Conservation (phyloP, 179 eudicot species). For the Amaranthus tricolor region DNA sequence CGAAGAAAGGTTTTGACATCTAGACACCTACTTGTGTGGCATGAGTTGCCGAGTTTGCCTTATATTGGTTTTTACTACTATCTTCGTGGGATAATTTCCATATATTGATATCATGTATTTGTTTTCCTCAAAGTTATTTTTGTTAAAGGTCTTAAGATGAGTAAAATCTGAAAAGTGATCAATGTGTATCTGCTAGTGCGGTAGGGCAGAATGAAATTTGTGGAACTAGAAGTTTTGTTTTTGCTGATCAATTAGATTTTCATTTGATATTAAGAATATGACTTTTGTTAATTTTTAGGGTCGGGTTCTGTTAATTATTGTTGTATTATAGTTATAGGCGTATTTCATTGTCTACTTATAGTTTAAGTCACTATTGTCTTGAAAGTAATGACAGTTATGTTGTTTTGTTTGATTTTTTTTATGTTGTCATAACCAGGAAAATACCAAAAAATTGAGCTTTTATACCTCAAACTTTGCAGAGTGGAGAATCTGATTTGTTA, state of each 20-base stretch:
- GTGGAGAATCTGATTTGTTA: slow-evolving; percentile 2
- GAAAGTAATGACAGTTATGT: not conserved
- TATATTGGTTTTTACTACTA: too few relatives aligned
- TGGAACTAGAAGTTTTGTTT: too few relatives aligned
- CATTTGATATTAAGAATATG: not conserved
- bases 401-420: not conserved
- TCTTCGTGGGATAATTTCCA: too few relatives aligned
- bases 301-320: not conserved
- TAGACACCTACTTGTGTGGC: too few relatives aligned
- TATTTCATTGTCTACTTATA: not conserved
- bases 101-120: too few relatives aligned
- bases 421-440: not conserved
- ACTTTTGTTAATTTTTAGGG: not conserved
- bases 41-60: too few relatives aligned
- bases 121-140: too few relatives aligned
- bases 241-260: not conserved
- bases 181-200: too few relatives aligned
- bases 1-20: too few relatives aligned
- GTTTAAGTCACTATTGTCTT: not conserved
- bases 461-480: not conserved
- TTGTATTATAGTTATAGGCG: not conserved
- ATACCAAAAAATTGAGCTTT: not conserved
- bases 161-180: not conserved
- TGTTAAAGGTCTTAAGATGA: too few relatives aligned
- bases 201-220: too few relatives aligned